phyloP scores from a whole-genome alignment of 805 yeast species.

The Metschnikowia kunwiensis region DNA sequence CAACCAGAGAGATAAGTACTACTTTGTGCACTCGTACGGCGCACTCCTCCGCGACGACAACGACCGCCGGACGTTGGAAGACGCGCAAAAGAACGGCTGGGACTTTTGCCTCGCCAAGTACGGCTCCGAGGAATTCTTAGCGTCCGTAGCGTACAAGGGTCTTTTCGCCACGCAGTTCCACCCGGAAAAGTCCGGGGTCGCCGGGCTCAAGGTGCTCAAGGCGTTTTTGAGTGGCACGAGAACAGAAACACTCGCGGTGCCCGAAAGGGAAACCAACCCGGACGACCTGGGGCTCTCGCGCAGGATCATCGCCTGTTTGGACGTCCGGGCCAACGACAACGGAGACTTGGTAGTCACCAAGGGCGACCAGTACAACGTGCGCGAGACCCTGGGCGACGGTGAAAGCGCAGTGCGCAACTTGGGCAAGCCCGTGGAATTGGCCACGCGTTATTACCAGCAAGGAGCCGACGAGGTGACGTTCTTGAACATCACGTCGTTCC shows the following conservation, averaged over 20 bases:
- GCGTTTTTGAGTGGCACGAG: constrained; percentile 60
- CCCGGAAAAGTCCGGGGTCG: constrained; percentile 96
- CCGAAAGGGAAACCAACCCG: not conserved
- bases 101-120: constrained; percentile 68
- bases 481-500: constrained; percentile 89
- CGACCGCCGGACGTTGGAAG: constrained; percentile 25
- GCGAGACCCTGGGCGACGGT: constrained; percentile 52
- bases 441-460: constrained; percentile 82
- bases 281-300: constrained; percentile 62
- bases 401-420: constrained; percentile 76
- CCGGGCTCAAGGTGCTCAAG: constrained; percentile 76
- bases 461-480: constrained; percentile 98
- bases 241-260: constrained; percentile 1
- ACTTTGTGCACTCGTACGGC: constrained; percentile 94
- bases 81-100: constrained; percentile 52
- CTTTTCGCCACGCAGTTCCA: constrained; percentile 96
- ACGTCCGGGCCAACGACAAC: constrained; percentile 89
- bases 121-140: constrained; percentile 76
- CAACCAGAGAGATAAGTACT: constrained; percentile 67
- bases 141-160: constrained; percentile 74
- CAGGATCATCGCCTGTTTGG: constrained; percentile 93
- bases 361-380: constrained; percentile 97
- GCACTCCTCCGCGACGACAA: constrained; percentile 50
- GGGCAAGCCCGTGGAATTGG: constrained; percentile 95
- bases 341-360: constrained; percentile 98